Conservation (phyloP, 192 early-diverging fungal species). For the Coemansia reversa region DNA sequence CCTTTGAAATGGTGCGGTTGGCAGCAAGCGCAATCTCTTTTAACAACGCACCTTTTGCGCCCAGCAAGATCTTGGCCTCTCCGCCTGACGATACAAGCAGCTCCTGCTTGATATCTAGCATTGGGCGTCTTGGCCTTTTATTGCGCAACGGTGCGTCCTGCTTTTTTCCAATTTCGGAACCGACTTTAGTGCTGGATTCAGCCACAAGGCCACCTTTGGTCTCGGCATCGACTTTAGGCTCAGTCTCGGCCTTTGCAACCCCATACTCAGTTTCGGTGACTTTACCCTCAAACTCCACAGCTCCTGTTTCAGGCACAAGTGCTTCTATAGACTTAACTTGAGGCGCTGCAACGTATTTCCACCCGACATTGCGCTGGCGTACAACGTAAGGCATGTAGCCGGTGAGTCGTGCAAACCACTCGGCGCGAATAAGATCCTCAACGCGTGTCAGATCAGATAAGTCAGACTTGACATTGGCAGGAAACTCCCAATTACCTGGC, state of each 20-base stretch:
- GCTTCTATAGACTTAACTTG: background rate
- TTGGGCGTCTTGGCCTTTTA: background rate
- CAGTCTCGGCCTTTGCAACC: background rate
- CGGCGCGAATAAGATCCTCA: conserved; percentile 49
- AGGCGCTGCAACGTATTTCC: conserved; percentile 22
- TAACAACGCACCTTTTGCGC: conserved; percentile 24
- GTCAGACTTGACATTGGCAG: conserved; percentile 27
- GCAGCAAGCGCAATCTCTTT: conserved; percentile 26
- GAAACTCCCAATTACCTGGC: conserved; percentile 41
- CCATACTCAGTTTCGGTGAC: background rate
- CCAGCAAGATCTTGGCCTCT: conserved; percentile 47
- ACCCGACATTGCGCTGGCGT: conserved; percentile 38
- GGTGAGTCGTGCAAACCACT: conserved; percentile 37
- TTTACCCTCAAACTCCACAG: background rate
- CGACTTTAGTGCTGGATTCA: background rate
- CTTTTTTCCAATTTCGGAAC: background rate
- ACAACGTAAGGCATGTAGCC: conserved; percentile 44
- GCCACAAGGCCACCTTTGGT: background rate
- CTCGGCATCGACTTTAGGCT: background rate
- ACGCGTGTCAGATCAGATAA: conserved; percentile 46
- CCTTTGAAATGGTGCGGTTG: conserved; percentile 23
- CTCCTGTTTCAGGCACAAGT: background rate
- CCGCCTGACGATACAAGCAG: conserved; percentile 33
- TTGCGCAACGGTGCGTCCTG: background rate
- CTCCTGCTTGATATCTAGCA: conserved; percentile 39